Conservation (phyloP, 2,329 filamentous ascomycete genomes). For the Beauveria sp. region DNA sequence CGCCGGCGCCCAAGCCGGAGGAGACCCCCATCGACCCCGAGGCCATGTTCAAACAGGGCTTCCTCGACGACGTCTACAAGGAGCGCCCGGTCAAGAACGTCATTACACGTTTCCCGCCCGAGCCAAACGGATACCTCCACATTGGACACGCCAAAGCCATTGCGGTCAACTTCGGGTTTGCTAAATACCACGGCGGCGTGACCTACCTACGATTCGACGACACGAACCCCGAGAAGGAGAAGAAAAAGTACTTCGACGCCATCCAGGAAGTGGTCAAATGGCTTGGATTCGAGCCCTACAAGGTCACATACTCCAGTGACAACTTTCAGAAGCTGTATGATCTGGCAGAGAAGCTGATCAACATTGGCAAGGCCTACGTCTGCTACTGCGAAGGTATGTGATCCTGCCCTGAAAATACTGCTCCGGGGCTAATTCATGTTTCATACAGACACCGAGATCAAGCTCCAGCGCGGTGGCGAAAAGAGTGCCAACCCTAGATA, state of each 20-base stretch:
- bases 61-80: slow-evolving; percentile 64
- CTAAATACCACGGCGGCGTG: slow-evolving; percentile 66
- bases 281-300: slow-evolving; percentile 50
- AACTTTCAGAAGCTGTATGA: slow-evolving; percentile 86
- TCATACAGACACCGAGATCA: slow-evolving; percentile 62
- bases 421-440: background rate
- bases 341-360: slow-evolving; percentile 77
- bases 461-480: slow-evolving; percentile 76
- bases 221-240: slow-evolving; percentile 89
- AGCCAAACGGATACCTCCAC: slow-evolving; percentile 90
- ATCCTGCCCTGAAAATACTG: too few relatives aligned
- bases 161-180: slow-evolving; percentile 93
- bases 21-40: slow-evolving; percentile 44
- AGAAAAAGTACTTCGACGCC: slow-evolving; percentile 81
- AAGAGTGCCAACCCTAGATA: slow-evolving; percentile 58
- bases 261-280: slow-evolving; percentile 83
- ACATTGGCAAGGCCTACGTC: slow-evolving; percentile 66
- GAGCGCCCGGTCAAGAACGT: slow-evolving; percentile 55
- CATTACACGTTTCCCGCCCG: slow-evolving; percentile 70
- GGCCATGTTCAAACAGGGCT: slow-evolving; percentile 74
- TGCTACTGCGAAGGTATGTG: slow-evolving; percentile 63
- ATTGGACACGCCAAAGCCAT: slow-evolving; percentile 95
- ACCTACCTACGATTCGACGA: slow-evolving; percentile 65
- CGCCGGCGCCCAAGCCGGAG: slow-evolving; percentile 37
- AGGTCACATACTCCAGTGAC: slow-evolving; percentile 80